Evolutionary conservation across 2,329 filamentous ascomycete species (phyloP), one percentile per base, ranked within the genome.

Genomic region (Tolypocladium cylindrosporum): DNA sequence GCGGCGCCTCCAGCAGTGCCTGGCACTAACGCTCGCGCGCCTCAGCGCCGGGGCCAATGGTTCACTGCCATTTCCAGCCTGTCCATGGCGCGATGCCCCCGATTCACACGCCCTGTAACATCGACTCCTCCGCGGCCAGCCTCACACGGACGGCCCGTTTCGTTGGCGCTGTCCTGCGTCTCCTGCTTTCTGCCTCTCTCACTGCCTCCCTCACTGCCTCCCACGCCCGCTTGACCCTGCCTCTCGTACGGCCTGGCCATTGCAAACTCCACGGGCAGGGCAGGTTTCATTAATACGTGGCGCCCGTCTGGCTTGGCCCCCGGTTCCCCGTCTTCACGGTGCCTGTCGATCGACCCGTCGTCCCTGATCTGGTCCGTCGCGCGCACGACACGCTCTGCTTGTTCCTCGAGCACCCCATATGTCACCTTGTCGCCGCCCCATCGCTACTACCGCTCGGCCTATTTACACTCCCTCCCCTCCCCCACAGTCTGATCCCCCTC

Each of bases 271-370:
- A 31, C 27, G 27, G 19, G 19, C 48, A 36, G 19, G 9, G 34
- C 48, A 37, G 48, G 48, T 52, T 52, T 52, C 48, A 52, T 52
- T 21, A 36, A 52, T 37, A 11, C 55, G 45, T 51, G 42, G 34
- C 55, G 55, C 55, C 43, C 51, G 16, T 51, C 45, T n/a, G n/a
- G 36, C 21, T 16, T n/a, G 34, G 4, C 16, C 14, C 34, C 14
- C 24, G 34, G 7, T 51, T 36, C n/a, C 27, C 14, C 34, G 31
- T n/a, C 24, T 48, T 48, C n/a, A 31, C 6, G 52, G 59, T 62
- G 51, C 59, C 60, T 61, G 60, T 57, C 59, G 57, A 60, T 60
- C 57, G 59, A 41, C 52, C 55, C 54, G 56, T 62, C 57, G 54
- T 60, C 34, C 57, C 27, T 51, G 39, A 57, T 59, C 55, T 50